Conservation (phyloP, 176 grass and related monocot species). For the Zoysia pacifica region DNA sequence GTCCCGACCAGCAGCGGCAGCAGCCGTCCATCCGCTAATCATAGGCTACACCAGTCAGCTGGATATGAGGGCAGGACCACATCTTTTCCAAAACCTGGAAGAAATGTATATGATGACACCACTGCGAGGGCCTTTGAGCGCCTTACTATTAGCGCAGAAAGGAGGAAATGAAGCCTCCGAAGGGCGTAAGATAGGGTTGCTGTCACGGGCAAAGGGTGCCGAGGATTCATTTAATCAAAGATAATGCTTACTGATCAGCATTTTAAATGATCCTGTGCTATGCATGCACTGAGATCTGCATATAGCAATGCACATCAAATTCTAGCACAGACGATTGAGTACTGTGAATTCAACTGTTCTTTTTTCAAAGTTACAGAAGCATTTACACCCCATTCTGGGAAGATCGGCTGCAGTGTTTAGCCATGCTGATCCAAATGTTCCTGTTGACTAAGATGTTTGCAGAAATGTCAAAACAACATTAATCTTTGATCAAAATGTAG, state of each 20-base stretch:
- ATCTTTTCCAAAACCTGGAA: constrained; percentile 50
- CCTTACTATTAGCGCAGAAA: constrained; percentile 75
- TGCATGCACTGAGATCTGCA: constrained; percentile 38
- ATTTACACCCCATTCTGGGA: constrained; percentile 34
- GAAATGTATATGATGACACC: constrained; percentile 54
- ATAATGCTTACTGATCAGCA: constrained; percentile 43
- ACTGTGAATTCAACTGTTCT: constrained; percentile 36
- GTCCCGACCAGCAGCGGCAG: constrained; percentile 59
- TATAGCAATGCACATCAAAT: constrained; percentile 31
- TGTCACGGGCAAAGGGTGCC: constrained; percentile 14
- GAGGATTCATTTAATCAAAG: constrained; percentile 30
- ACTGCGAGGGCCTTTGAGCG: constrained; percentile 64
- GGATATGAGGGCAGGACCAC: constrained; percentile 55
- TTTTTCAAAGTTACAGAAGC: constrained; percentile 46
- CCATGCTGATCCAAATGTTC: constrained; percentile 31
- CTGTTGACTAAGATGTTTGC: constrained; percentile 38
- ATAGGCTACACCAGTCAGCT: constrained; percentile 85
- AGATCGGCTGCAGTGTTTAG: constrained; percentile 38
- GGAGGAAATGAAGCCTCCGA: constrained; percentile 58
- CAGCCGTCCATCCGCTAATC: constrained; percentile 54
- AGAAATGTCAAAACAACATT: constrained; percentile 27
- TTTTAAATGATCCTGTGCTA: constrained; percentile 39
- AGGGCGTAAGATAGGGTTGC: constrained; percentile 30
- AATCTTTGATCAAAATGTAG: background rate
- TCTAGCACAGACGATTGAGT: constrained; percentile 31